Percentiles rank a stretch among this genome's conserved stretches.
Evolutionary conservation across 1,284 basidiomycete species (phyloP).

Genomic region (Anthracocystis walkeri): DNA sequence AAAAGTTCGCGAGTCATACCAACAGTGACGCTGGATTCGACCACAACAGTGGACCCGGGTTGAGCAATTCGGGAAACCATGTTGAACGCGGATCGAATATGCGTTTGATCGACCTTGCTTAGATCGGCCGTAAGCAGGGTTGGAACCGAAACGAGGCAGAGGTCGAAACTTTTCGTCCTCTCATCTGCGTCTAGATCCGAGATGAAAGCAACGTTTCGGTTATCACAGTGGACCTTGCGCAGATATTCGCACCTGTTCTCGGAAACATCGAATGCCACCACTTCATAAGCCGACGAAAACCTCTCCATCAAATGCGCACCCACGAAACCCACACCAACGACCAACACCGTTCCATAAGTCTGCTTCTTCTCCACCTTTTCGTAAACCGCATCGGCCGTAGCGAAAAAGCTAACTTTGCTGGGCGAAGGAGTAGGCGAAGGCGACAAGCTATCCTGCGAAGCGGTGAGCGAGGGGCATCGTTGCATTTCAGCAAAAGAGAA

Average conservation of each 20-base stretch:
- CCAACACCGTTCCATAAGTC: conserved; percentile 32
- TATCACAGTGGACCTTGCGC: conserved; percentile 27
- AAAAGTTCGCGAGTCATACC: conserved; percentile 43
- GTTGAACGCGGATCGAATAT: conserved; percentile 34
- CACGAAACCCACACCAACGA: conserved; percentile 40
- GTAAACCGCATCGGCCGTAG: background rate
- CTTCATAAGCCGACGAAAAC: conserved; percentile 39
- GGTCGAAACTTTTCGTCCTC: conserved; percentile 28
- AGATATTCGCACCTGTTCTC: conserved; percentile 30
- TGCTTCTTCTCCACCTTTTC: conserved; percentile 7
- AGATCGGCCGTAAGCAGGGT: conserved; percentile 36
- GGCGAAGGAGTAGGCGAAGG: conserved; percentile 31
- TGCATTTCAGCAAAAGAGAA: conserved; percentile 24
- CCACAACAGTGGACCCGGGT: conserved; percentile 39
- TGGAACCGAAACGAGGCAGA: conserved; percentile 38
- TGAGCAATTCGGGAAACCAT: conserved; percentile 25
- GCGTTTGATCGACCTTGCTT: conserved; percentile 21
- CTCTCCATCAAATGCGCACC: conserved; percentile 42
- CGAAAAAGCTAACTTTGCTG: conserved; percentile 20
- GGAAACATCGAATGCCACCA: conserved; percentile 36
- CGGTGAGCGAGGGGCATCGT: conserved; percentile 35
- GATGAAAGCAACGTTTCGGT: conserved; percentile 40
- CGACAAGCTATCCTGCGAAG: conserved; percentile 27
- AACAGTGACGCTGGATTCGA: conserved; percentile 39
- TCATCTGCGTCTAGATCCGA: conserved; percentile 28